Evolutionary conservation across 148 eudicot species (phyloP).

Genomic region (Rhododendron mucronatum): DNA sequence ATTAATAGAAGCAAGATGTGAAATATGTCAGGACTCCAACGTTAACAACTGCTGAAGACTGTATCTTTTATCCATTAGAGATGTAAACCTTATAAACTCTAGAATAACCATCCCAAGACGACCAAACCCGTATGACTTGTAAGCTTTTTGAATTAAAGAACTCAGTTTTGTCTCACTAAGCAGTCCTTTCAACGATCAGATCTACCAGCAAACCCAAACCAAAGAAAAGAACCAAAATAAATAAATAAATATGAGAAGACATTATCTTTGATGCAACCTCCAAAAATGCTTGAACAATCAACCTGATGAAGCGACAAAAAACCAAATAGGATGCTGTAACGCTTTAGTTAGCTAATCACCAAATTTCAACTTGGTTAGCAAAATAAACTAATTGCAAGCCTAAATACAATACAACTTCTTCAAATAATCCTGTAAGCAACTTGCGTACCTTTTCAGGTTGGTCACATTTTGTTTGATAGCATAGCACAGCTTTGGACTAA

Average conservation of each 20-base stretch:
- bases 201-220: neutral
- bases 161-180: neutral
- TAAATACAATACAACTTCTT: neutral
- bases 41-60: neutral
- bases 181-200: neutral
- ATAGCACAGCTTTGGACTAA: constrained; percentile 68
- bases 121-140: neutral
- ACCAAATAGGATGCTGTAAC: neutral
- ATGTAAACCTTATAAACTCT: neutral
- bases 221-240: neutral
- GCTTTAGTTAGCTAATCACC: neutral
- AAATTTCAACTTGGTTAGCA: neutral
- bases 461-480: constrained; percentile 71
- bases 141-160: neutral
- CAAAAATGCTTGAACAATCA: neutral
- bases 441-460: constrained; percentile 49
- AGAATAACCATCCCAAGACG: neutral
- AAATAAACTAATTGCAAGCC: neutral
- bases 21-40: neutral
- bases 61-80: neutral
- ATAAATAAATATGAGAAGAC: neutral
- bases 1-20: neutral
- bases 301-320: neutral
- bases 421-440: neutral
- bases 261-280: neutral